Base-by-base conservation (phyloP, 441 rosid species). In the Melastoma candidum region DNA sequence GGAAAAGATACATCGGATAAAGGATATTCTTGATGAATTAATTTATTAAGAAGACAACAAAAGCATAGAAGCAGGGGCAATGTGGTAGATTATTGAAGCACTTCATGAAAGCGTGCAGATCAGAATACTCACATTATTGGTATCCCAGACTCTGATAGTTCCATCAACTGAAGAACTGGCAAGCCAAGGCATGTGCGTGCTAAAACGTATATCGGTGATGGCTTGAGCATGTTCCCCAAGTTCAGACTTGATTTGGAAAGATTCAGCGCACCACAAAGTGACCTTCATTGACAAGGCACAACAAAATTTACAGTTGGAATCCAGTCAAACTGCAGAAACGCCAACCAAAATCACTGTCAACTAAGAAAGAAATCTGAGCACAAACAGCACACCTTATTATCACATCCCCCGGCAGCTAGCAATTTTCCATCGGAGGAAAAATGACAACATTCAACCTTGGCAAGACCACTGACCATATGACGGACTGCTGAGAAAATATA, bases 91-190 rank as follows among this genome's bases (percentile, higher is more conserved):
- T 24, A 52, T 13, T 44, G 14, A 52, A 36, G 2, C 36, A 9
- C 45, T 13, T 12, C 46, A 52, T 24, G 46, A 52, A 26, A 52
- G 11, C 36, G 29, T 12, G 22, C 12, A 52, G 45, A 26, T 12
- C 27, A 26, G 63, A 45, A 7, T 26, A 72, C 77, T 82, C 48
- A 87, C 97, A 64, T 77, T 87, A 72, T 90, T 87, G 63, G 84
- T 92, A 60, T 88, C 94, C 98, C 98, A 92, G 64, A 92, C 89
- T 74, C 83, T 74, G 62, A 92, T 95, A 67, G 95, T 85, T 76
- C 77, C 84, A 76, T 92, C 98, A 54, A 79, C 90, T 3, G 98
- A 93, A 44, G 95, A 85, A 47, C 97, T 93, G 43, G 97, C 97
- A 46, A 93, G 81, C 13, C 95, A 88, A 60, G 95, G 77, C 75